Evolutionary conservation across 2,329 filamentous ascomycete species (phyloP), one percentile per base, ranked within the genome.

Genomic region (Neofusicoccum parvum): DNA sequence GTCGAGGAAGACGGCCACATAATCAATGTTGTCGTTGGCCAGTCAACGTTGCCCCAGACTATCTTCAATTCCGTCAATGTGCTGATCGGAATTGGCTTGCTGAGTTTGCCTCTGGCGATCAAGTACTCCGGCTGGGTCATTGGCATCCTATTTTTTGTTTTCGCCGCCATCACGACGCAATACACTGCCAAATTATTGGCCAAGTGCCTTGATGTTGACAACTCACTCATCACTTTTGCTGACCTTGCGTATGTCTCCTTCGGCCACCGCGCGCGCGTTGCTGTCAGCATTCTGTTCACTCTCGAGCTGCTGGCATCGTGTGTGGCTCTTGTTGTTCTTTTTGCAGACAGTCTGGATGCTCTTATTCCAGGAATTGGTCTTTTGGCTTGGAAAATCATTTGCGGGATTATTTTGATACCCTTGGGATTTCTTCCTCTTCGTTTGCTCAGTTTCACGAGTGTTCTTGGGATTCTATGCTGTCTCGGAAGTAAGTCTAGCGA

Each of bases 11-110:
- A 86, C 71, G 92, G 95, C 70, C 92, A 95, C 48, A 86, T 94
- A 54, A 87, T 97, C 65, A 86, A 94, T 70, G 86, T 94, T 2
- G 89, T 97, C 2, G 90, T 96, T 68, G 94, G 94, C 45, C 93
- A 96, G 80, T 96, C 92, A n/a, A 99, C 94, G 0, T 83, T 98
- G 15, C 93, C 93, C 0, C 94, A 98, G 80, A 98, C 94, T 6
- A 86, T 97, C 68, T 96, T 98, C 83, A 99, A 99, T 79, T 96
- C 92, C 3, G 94, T 94, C 75, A 97, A 97, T 70, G 92, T 96
- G 59, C 81, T 97, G 66, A 94, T 97, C 67, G 94, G 94, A 15
- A 90, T 99, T 36, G 94, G 94, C 0, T 81, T 99, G 36, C 84
- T 99, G 59, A 96, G 92, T 77, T 82, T 99, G 63, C 95, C 94